Base-by-base conservation (phyloP, 495 filamentous ascomycete species). In the Aspergillus olivimuriae region DNA sequence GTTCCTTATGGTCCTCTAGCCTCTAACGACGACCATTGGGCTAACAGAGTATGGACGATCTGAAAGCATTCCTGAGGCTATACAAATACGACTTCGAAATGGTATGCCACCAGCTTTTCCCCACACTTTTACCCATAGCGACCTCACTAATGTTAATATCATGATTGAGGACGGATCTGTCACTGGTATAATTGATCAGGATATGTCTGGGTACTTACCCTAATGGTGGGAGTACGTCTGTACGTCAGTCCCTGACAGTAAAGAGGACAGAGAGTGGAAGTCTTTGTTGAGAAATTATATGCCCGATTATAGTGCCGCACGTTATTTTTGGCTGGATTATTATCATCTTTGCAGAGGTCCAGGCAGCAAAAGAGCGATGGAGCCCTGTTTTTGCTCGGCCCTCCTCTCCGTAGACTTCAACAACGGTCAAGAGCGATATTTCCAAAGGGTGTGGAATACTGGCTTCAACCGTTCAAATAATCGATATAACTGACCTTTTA, bases 151-250 rank as follows among this genome's bases (percentile, higher is more conserved):
- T 36, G 50, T 58, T 15, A 65, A 66, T 23, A 57, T 66, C 31
- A 61, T 68, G 23, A 53, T 66, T 10, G 39, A 53, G 1, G 43
- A 51, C 32, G 47, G 52, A 3, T 34, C 48, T 19, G 33, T 66
- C 11, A 51, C 43, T 0, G 62, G 52, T 12, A 57, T 60, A 2
- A 47, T 69, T 16, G 65, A 69, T 24, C 62, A 65, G 62, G 62
- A 66, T 36, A 23, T 18, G 18, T 51, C 59, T 9, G 60, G 62
- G 4, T 66, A 57, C 30, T 59, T 50, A 21, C 65, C 58, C 16
- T 50, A 56, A 8, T 63, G 62, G 62, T 57, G 55, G 58, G 56
- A 68, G 44, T 69, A 56, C 46, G 21, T 41, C 11, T 46, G 42
- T 32, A 26, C 43, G 15, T 23, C 19, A 12, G 17, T 51, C 33